A percentile compares a stretch with the other conserved stretches of the same genome.
phyloP scores from a whole-genome alignment of 371 early-diverging fungal species.

The Catenaria anguillulae region DNA sequence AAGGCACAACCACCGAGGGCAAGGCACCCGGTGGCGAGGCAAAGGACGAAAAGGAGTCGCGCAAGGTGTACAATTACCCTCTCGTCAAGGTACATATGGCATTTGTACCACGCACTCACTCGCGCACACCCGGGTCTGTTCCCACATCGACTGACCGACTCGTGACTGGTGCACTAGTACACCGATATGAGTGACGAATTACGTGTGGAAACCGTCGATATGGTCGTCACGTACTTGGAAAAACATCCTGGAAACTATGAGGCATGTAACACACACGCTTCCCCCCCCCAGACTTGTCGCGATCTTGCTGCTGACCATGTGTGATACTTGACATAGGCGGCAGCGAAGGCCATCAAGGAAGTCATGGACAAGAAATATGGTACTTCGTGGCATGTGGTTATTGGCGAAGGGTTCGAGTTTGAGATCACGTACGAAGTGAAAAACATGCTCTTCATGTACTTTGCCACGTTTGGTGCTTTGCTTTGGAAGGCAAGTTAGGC shows the following conservation, averaged over 20 bases:
- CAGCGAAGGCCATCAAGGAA: conserved; percentile 34
- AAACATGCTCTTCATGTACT: conserved; percentile 34
- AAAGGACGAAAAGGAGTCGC: conserved; percentile 11
- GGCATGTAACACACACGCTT: conserved; percentile 24
- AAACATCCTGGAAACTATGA: conserved; percentile 36
- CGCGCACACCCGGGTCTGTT: too few species aligned
- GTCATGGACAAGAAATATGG: conserved; percentile 38
- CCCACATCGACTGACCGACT: background rate
- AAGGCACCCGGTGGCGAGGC: conserved; percentile 6
- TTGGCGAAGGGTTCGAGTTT: conserved; percentile 40
- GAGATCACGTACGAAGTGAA: conserved; percentile 36
- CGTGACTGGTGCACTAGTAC: conserved; percentile 12
- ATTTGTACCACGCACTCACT: too few species aligned
- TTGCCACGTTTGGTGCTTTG: conserved; percentile 24
- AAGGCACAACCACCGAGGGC: background rate
- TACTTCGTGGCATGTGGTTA: conserved; percentile 33
- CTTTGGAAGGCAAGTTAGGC: conserved; percentile 12
- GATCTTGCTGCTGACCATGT: too few species aligned
- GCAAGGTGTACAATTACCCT: conserved; percentile 32
- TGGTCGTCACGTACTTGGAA: conserved; percentile 36
- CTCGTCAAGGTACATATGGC: conserved; percentile 24
- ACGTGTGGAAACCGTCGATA: conserved; percentile 30
- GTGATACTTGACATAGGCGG: conserved; percentile 16
- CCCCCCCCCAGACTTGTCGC: background rate
- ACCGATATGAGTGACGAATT: conserved; percentile 35